phyloP scores from a whole-genome alignment of 495 filamentous ascomycete genomes.

The Hyaloscypha bicolor region DNA sequence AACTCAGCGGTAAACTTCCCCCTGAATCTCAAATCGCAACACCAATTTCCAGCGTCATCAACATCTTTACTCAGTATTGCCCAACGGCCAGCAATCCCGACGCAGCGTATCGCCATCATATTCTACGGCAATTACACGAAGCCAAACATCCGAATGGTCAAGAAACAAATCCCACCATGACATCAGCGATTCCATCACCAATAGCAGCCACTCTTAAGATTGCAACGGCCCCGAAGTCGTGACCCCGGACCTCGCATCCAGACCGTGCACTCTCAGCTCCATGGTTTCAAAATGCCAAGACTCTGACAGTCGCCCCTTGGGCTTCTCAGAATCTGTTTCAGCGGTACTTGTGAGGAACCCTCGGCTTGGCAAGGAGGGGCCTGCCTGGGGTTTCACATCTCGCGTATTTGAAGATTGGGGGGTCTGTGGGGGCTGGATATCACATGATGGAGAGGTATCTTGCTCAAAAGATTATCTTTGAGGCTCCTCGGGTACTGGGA shows the following conservation, averaged over 20 bases:
- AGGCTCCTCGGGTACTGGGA: not conserved
- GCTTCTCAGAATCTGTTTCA: not conserved
- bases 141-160: not conserved
- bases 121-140: not conserved
- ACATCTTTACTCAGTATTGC: not conserved
- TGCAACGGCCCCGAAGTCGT: not conserved
- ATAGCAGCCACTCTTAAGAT: not conserved
- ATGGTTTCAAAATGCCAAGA: conserved; percentile 5
- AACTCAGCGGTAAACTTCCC: not conserved
- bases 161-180: conserved; percentile 3
- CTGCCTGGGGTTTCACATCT: not conserved
- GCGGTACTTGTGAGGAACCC: conserved; percentile 1
- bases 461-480: not conserved
- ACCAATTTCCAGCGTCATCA: not conserved
- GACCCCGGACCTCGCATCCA: not conserved
- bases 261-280: not conserved
- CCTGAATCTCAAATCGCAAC: not conserved
- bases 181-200: not conserved
- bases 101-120: not conserved
- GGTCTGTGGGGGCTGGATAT: not conserved
- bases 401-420: not conserved
- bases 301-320: not conserved
- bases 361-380: not conserved
- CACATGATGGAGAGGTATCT: not conserved
- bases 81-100: not conserved